Evolutionary conservation across 2,329 filamentous ascomycete genomes (phyloP).

Genomic region (Hymenoscyphus infarciens): DNA sequence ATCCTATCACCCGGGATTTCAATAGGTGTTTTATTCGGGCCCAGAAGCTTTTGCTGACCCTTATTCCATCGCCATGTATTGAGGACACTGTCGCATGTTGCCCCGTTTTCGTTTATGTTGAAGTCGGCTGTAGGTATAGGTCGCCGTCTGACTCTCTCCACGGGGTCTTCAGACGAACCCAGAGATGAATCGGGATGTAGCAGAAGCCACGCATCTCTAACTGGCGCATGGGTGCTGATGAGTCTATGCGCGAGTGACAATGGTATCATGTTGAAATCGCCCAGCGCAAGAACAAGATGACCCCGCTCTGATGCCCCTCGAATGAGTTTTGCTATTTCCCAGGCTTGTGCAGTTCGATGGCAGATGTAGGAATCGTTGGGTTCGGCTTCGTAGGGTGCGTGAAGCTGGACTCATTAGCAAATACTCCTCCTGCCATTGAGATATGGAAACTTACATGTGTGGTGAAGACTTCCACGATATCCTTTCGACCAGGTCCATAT

Average conservation of each 20-base stretch:
- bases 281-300: slow-evolving; percentile 79
- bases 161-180: slow-evolving; percentile 64
- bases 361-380: slow-evolving; percentile 82
- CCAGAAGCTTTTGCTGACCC: slow-evolving; percentile 62
- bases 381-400: slow-evolving; percentile 81
- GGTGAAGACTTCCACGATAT: slow-evolving; percentile 84
- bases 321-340: slow-evolving; percentile 90
- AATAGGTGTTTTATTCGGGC: slow-evolving; percentile 57
- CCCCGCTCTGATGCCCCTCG: slow-evolving; percentile 75
- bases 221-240: slow-evolving; percentile 72
- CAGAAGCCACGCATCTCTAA: slow-evolving; percentile 80
- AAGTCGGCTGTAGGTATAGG: slow-evolving; percentile 72
- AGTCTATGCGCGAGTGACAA: slow-evolving; percentile 78
- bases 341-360: slow-evolving; percentile 88
- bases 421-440: not conserved
- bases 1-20: slow-evolving; percentile 60
- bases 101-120: slow-evolving; percentile 78
- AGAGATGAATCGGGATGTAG: slow-evolving; percentile 81
- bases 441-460: slow-evolving; percentile 62
- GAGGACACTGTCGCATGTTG: slow-evolving; percentile 78
- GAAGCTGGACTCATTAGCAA: slow-evolving; percentile 53
- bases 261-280: slow-evolving; percentile 97
- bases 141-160: slow-evolving; percentile 62
- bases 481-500: slow-evolving; percentile 59
- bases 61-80: slow-evolving; percentile 95